These are phyloP conservation scores for Pythium plurisporium DNA, from an alignment of 352 stramenopile species.

Conservation along the genomic window DNA sequence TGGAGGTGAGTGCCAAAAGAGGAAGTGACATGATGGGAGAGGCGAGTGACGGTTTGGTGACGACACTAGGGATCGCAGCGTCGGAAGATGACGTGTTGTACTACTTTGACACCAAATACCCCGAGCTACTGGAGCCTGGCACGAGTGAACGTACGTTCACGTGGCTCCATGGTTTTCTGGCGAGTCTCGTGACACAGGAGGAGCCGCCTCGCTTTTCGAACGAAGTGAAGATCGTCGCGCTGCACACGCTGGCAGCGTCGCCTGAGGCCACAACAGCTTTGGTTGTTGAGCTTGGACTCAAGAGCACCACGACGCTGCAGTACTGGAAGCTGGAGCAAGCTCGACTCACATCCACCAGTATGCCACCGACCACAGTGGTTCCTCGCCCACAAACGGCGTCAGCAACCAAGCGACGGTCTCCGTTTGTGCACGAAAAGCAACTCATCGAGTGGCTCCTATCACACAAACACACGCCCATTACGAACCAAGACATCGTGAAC, in stretches of 20 bases:
- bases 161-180: conserved; percentile 52
- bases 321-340: conserved; percentile 52
- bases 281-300: conserved; percentile 42
- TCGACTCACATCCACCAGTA: conserved; percentile 25
- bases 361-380: too few species aligned
- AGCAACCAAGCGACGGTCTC: conserved; percentile 8
- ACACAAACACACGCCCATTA: conserved; percentile 40
- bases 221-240: conserved; percentile 26
- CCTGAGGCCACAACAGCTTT: conserved; percentile 21
- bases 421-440: conserved; percentile 33
- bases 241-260: conserved; percentile 13
- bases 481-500: conserved; percentile 55
- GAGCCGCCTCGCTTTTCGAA: conserved; percentile 14
- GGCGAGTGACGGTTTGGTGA: background rate
- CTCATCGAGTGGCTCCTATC: conserved; percentile 51
- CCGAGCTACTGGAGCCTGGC: conserved; percentile 46
- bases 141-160: conserved; percentile 37
- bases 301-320: conserved; percentile 55
- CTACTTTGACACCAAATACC: conserved; percentile 58
- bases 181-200: conserved; percentile 28
- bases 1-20: conserved; percentile 3
- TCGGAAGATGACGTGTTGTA: conserved; percentile 56
- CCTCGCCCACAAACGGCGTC: too few species aligned
- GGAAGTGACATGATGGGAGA: background rate
- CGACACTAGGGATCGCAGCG: conserved; percentile 10